Evolutionary conservation across 805 yeast species (phyloP), one percentile per base, ranked within the genome.

Genomic region (Metschnikowia peoriensis): DNA sequence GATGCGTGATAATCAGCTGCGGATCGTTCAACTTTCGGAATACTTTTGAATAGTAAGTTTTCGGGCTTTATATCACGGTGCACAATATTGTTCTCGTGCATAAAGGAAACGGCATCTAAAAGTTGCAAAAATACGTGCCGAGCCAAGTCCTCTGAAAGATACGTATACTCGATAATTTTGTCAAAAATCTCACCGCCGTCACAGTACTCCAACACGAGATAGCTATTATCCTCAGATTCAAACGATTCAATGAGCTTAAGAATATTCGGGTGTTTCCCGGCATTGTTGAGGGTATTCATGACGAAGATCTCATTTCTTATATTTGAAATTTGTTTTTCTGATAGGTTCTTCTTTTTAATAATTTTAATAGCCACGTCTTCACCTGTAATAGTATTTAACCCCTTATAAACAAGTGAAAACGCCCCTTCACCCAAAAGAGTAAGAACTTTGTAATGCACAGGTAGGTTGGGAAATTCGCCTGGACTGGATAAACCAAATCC

Each of bases 41-140:
- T 83, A 11, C 87, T 85, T 50, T 79, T 78, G 66, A 78, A 88
- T 38, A 88, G 72, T 44, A 88, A 68, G 61, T 88, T 88, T 62
- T 88, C 96, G 0, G 96, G 93, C 64, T 88, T 88, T 55, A 88
- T 81, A 67, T 88, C 96, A 57, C 96, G 75, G 69, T 88, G 96
- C 35, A 88, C 96, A 48, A 88, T 82, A 7, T 94, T 94, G 56
- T 80, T 83, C 51, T 81, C 83, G 67, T 88, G 96, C 60, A 88
- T 67, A 66, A 86, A 88, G 61, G 81, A 73, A 28, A 88, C 75
- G 1, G 90, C 88, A 28, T 77, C 67, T 2, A 85, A 84, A 37
- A 87, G 80, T 63, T 87, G 91, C 34, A 70, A 67, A 38, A 85
- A 82, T 22, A 85, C 78, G 65, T 84, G 89, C 44, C 88, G 72